A percentile compares a stretch with the other conserved stretches of the same genome.
These are phyloP conservation scores for Pythium oligandrum DNA, from an alignment of 352 stramenopile genomes.

Conservation along the genomic window DNA sequence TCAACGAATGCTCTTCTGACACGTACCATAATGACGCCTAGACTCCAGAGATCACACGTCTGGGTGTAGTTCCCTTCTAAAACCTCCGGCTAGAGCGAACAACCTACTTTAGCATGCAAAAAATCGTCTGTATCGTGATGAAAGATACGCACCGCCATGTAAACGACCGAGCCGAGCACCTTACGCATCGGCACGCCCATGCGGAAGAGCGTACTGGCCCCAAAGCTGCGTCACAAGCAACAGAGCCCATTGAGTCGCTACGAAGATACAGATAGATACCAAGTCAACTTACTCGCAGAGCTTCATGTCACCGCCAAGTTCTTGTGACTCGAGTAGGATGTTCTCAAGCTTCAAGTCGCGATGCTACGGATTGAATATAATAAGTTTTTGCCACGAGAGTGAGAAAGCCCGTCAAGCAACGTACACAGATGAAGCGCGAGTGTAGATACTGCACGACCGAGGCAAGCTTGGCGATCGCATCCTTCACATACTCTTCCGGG, in stretches of 20 bases:
- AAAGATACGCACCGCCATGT: conserved; percentile 63
- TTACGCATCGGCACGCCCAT: conserved; percentile 76
- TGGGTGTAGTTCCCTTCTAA: conserved; percentile 72
- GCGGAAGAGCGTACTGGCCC: conserved; percentile 71
- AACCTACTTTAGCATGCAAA: neutral
- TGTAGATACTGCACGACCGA: conserved; percentile 80
- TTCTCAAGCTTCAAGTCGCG: conserved; percentile 82
- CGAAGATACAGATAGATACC: neutral
- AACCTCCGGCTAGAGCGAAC: conserved; percentile 38
- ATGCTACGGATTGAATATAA: conserved; percentile 28
- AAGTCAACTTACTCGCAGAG: conserved; percentile 64
- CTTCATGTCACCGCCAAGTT: conserved; percentile 54
- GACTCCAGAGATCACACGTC: conserved; percentile 76
- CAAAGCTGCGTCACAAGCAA: conserved; percentile 36
- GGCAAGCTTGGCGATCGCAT: conserved; percentile 54
- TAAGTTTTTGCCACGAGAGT: neutral
- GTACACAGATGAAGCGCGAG: conserved; percentile 73
- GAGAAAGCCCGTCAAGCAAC: conserved; percentile 4
- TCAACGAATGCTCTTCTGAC: too few relatives aligned
- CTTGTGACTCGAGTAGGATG: conserved; percentile 59
- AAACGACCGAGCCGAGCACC: conserved; percentile 72
- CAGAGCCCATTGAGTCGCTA: too few relatives aligned
- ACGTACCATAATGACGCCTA: conserved; percentile 78
- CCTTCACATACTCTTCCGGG: conserved; percentile 49
- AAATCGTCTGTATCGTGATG: neutral